phyloP scores from a whole-genome alignment of 2,329 filamentous ascomycete species.

The Lachnellula subtilissima region DNA sequence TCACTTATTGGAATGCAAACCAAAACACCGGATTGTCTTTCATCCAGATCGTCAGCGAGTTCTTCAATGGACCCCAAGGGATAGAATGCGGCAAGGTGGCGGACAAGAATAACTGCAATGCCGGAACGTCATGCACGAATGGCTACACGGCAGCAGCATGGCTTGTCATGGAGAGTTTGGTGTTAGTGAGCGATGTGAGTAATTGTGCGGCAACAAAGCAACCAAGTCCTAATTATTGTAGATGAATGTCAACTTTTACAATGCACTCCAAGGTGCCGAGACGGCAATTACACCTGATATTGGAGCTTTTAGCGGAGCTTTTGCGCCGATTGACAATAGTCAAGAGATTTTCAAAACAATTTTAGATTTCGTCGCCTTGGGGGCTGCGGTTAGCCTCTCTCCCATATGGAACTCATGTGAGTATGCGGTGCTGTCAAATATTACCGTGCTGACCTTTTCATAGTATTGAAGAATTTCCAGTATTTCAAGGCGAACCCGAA shows the following conservation, averaged over 20 bases:
- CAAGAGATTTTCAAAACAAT: neutral
- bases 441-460: neutral
- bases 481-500: neutral
- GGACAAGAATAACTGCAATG: neutral
- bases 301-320: neutral
- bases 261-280: neutral
- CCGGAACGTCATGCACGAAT: neutral
- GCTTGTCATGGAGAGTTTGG: neutral
- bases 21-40: neutral
- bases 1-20: neutral
- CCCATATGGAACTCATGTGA: neutral
- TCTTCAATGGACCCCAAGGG: neutral
- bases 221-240: neutral
- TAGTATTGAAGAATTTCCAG: neutral
- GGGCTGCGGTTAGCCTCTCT: neutral
- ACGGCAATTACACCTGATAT: neutral
- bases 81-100: neutral
- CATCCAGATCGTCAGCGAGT: neutral
- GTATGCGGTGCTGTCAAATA: neutral
- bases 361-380: neutral
- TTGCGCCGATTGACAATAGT: neutral
- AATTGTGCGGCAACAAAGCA: neutral
- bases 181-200: neutral
- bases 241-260: constrained; percentile 1
- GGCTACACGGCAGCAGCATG: neutral